Base-by-base conservation (phyloP, 2,329 filamentous ascomycete species). In the Thielaviopsis ethacetica region DNA sequence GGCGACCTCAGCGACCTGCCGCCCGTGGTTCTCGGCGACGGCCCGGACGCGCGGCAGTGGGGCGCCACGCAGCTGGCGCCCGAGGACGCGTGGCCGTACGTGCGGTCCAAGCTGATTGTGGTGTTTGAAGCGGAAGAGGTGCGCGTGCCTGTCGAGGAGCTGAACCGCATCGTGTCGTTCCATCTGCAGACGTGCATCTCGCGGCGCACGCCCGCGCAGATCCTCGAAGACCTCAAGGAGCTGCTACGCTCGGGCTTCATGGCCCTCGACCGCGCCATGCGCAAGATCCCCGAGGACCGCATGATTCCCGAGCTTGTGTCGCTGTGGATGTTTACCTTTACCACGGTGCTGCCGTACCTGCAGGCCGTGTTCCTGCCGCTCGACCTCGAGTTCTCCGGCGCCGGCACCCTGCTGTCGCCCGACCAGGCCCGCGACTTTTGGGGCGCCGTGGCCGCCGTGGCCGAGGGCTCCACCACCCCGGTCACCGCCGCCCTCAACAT, bases 281-380 rank as follows among this genome's bases (percentile, higher is more conserved):
- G 84, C 55, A 81, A 82, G 53, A 83, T 89, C 0, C 79, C 88
- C 0, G 91, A 97, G 66, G 91, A 95, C 62, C 81, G 85, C 38
- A 79, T 97, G n/a, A 89, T 97, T 22, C 88, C 89, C 0, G 83
- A 89, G 59, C 76, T 98, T 0, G 91, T 96, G 2, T 89, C 95
- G 68, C 83, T 96, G 67, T 98, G 93, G 93, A 81, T 94, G 61
- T 84, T 93, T 53, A 91, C 93, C 0, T 96, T 96, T 66, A 91
- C 89, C 2, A 86, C 82, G 6, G 88, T 97, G 44, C 72, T 97
- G 5, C 93, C 93, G 0, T 97, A 95, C 67, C 84, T 98, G 65
- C 91, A 97, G 72, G 90, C 91, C 1, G 91, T 96, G 0, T 96
- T 98, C 67, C 74, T 98, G 1, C 93, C 91, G 0, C 74, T 98